Percentiles rank a stretch among this genome's conserved stretches.
phyloP scores from a whole-genome alignment of 495 filamentous ascomycete genomes.

The Penicillium verhagenii region DNA sequence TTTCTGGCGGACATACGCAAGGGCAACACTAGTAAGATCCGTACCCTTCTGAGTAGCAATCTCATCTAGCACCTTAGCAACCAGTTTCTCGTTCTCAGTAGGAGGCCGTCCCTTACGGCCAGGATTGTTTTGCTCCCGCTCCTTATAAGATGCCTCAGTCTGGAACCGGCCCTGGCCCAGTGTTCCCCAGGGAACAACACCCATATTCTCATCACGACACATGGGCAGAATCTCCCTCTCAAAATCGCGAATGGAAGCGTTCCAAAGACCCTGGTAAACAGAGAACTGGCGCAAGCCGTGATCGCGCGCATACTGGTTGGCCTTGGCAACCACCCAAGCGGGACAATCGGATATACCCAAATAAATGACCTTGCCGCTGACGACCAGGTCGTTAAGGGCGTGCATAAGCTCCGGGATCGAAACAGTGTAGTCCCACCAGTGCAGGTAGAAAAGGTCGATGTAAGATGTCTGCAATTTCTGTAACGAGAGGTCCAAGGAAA shows the following conservation, averaged over 20 bases:
- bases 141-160: slow-evolving; percentile 22
- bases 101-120: slow-evolving; percentile 11
- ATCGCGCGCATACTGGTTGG: slow-evolving; percentile 63
- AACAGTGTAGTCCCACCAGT: slow-evolving; percentile 67
- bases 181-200: slow-evolving; percentile 60
- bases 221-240: slow-evolving; percentile 72
- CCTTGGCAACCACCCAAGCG: slow-evolving; percentile 67
- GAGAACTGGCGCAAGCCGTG: slow-evolving; percentile 63
- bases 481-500: slow-evolving; percentile 53
- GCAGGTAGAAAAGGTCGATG: slow-evolving; percentile 59
- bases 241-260: slow-evolving; percentile 59
- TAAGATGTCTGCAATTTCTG: slow-evolving; percentile 63
- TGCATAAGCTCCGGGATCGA: slow-evolving; percentile 71
- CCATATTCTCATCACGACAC: slow-evolving; percentile 67
- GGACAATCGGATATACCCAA: slow-evolving; percentile 68
- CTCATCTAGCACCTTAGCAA: slow-evolving; percentile 54
- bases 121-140: slow-evolving; percentile 3
- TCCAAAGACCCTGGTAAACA: slow-evolving; percentile 68
- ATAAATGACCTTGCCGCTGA: slow-evolving; percentile 65
- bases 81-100: slow-evolving; percentile 45
- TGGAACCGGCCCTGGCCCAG: slow-evolving; percentile 66
- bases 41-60: slow-evolving; percentile 11
- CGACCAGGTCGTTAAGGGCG: slow-evolving; percentile 58
- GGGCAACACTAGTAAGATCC: slow-evolving; percentile 38
- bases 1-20: slow-evolving; percentile 57